These are phyloP conservation scores for Xerocomus spinulosus DNA, from an alignment of 768 basidiomycete species.

Conservation along the genomic window DNA sequence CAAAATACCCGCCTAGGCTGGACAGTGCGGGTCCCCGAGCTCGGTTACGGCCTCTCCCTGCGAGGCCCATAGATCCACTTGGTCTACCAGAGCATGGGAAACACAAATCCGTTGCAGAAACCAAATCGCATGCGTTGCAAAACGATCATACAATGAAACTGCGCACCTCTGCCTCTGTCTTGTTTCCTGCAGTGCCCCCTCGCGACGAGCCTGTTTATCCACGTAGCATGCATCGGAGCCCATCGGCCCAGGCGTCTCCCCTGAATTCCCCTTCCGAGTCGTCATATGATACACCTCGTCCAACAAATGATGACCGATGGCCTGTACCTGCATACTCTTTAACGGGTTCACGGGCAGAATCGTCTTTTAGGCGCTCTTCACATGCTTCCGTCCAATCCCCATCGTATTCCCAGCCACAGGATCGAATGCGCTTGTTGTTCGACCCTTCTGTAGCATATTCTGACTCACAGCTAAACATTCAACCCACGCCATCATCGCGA, in stretches of 20 bases:
- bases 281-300: slow-evolving; percentile 19
- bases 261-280: slow-evolving; percentile 22
- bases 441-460: slow-evolving; percentile 48
- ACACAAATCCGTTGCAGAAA: slow-evolving; percentile 1
- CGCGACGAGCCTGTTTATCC: slow-evolving; percentile 36
- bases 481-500: slow-evolving; percentile 4
- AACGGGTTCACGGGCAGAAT: slow-evolving; percentile 6
- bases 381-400: slow-evolving; percentile 4
- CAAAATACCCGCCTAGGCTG: slow-evolving; percentile 1
- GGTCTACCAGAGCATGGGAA: neutral
- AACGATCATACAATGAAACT: slow-evolving; percentile 6
- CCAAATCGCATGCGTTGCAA: neutral
- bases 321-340: slow-evolving; percentile 1
- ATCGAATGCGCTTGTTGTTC: slow-evolving; percentile 31
- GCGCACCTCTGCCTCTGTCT: slow-evolving; percentile 29
- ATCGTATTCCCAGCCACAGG: slow-evolving; percentile 1
- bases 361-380: slow-evolving; percentile 21
- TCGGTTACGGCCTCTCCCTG: slow-evolving; percentile 24
- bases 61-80: slow-evolving; percentile 11
- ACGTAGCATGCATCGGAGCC: slow-evolving; percentile 15
- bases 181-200: slow-evolving; percentile 33
- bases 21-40: slow-evolving; percentile 2
- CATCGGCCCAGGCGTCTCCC: slow-evolving; percentile 20
- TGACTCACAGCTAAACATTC: slow-evolving; percentile 11
- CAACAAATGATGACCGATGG: slow-evolving; percentile 6